Evolutionary conservation across 2,329 filamentous ascomycete species (phyloP), one percentile per base, ranked within the genome.

Genomic region (Monilinia fructigena): DNA sequence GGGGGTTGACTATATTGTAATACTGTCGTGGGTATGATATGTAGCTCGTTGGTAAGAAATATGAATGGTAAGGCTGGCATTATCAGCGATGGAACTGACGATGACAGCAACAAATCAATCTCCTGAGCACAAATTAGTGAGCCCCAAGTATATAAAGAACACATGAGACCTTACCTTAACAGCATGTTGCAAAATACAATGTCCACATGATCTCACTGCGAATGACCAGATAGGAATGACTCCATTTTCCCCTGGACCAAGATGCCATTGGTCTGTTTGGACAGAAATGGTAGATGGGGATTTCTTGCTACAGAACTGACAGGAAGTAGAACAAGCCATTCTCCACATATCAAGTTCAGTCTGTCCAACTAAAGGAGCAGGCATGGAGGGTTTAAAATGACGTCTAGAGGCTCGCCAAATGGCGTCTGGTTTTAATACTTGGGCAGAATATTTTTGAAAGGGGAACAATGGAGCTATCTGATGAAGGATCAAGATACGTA

Each of bases 341-440:
- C 84, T 85, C 85, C 91, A 92, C 90, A 93, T 93, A 53, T 89
- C 85, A 70, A 91, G 80, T 77, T 95, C 91, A 53, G 85, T 85
- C 74, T 83, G 85, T 67, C 82, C 83, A 63, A 80, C 79, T 60
- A 94, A 80, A 38, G 91, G 91, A 66, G 82, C 82, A 56, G 91
- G 91, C 80, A 93, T 86, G 70, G 83, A 83, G 35, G 86, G 86
- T 79, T 85, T 85, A 76, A 86, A 88, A 26, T 80, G 78, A 72
- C 86, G 86, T 74, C 90, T 85, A 72, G 90, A 89, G 70, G 82
- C 80, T 75, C 84, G 84, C 91, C 91, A 94, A 72, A 94, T 86
- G 58, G 79, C 78, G 74, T 92, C 85, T 72, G 89, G 85, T 74
- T 84, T 83, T 72, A 83, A 73, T 54, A 76, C 68, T 70, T 70